Conservation (phyloP, 176 grass and related monocot species). For the Hyparrhenia diplandra region DNA sequence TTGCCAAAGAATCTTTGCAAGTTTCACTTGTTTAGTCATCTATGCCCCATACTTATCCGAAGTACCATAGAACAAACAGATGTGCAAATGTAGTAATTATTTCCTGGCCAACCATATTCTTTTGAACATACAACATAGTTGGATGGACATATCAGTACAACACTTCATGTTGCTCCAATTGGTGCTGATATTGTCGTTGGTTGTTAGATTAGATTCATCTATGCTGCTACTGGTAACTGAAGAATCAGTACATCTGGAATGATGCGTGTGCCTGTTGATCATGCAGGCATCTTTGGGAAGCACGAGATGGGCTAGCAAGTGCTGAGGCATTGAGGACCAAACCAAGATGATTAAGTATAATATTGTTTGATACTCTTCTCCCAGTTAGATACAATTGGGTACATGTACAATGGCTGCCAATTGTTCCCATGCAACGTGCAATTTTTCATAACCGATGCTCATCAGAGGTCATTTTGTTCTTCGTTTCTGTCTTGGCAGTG, state of each 20-base stretch:
- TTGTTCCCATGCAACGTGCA: constrained; percentile 18
- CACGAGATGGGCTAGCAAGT: constrained; percentile 38
- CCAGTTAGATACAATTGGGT: constrained; percentile 14
- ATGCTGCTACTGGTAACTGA: constrained; percentile 12
- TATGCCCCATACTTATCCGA: constrained; percentile 23
- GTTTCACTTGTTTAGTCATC: constrained; percentile 42
- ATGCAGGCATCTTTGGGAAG: constrained; percentile 32
- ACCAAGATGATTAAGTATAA: constrained; percentile 5
- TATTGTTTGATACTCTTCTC: constrained; percentile 16
- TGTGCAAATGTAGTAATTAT: not conserved
- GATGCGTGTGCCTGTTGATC: not conserved
- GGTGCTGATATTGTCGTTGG: not conserved
- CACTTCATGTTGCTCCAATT: not conserved
- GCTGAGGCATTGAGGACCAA: constrained; percentile 15
- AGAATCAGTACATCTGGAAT: constrained; percentile 5
- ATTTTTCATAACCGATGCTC: not conserved
- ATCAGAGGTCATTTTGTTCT: constrained; percentile 6
- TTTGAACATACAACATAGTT: not conserved
- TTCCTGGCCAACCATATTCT: constrained; percentile 20
- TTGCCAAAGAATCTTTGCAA: constrained; percentile 18
- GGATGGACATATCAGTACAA: not conserved
- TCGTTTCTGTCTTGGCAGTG: constrained; percentile 33
- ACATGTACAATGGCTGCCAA: constrained; percentile 11
- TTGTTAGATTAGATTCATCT: not conserved
- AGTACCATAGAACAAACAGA: not conserved